phyloP scores from a whole-genome alignment of 1,284 basidiomycete genomes.

The Amylostereum areolatum region DNA sequence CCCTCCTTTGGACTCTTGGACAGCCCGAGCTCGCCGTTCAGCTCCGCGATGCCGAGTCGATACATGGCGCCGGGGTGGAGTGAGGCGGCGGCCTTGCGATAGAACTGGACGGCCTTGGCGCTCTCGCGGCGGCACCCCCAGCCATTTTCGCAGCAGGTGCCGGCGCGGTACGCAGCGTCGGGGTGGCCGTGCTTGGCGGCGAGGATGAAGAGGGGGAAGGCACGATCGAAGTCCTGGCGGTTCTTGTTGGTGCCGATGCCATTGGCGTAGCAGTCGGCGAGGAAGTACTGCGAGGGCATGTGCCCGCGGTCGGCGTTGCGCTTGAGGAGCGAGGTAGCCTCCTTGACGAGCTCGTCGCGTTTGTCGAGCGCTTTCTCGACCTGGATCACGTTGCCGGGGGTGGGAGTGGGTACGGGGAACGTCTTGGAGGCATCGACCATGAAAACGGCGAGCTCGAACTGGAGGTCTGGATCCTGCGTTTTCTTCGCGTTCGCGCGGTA shows the following conservation, averaged over 20 bases:
- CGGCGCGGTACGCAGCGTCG: conserved; percentile 92
- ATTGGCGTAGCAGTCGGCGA: conserved; percentile 97
- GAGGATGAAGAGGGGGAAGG: conserved; percentile 93
- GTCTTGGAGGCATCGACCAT: conserved; percentile 96
- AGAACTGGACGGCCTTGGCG: conserved; percentile 90
- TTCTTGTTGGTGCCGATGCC: conserved; percentile 88
- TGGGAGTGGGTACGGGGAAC: conserved; percentile 66
- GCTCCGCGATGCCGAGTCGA: conserved; percentile 90
- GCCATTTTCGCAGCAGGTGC: conserved; percentile 97
- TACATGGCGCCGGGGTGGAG: conserved; percentile 96
- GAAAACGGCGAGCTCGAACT: conserved; percentile 98
- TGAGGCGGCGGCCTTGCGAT: conserved; percentile 88
- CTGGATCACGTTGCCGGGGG: conserved; percentile 66
- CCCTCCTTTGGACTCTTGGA: conserved; percentile 90
- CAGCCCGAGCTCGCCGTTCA: conserved; percentile 92
- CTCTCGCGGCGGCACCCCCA: conserved; percentile 95
- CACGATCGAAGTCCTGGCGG: conserved; percentile 94
- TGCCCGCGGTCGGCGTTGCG: conserved; percentile 92
- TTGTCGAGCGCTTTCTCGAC: conserved; percentile 79
- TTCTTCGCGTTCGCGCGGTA: conserved; percentile 98
- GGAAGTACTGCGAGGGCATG: conserved; percentile 91
- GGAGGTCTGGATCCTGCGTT: conserved; percentile 95
- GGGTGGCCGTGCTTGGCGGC: conserved; percentile 98
- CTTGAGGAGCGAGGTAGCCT: conserved; percentile 84
- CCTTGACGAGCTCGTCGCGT: conserved; percentile 80